Percentiles rank a stretch among this genome's conserved stretches.
Conservation (phyloP, 495 filamentous ascomycete genomes). For the Penicillium ucsense region DNA sequence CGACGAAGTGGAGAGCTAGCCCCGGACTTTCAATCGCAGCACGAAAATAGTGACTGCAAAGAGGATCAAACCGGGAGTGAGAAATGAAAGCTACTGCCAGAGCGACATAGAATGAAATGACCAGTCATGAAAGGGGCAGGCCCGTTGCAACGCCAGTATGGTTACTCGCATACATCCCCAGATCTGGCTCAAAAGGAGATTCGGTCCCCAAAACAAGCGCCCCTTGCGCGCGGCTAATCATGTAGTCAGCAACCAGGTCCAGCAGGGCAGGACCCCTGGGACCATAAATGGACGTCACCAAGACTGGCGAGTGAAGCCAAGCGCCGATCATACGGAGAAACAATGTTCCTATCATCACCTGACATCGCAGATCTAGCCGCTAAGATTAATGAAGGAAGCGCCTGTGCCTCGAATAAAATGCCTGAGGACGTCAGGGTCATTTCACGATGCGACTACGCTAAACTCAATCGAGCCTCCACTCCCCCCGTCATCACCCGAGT, state of each 20-base stretch:
- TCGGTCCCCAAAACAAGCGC: conserved; percentile 24
- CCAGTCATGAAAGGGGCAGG: conserved; percentile 8
- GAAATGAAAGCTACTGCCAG: conserved; percentile 21
- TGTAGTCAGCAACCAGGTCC: not conserved
- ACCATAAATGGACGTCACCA: not conserved
- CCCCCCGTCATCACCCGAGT: conserved; percentile 12
- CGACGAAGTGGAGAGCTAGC: conserved; percentile 17
- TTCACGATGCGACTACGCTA: not conserved
- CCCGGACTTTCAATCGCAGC: conserved; percentile 15
- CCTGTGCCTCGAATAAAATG: too few species aligned
- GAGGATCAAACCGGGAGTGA: conserved; percentile 6
- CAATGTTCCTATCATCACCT: too few species aligned
- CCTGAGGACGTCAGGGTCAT: too few species aligned
- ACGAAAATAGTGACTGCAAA: conserved; percentile 2
- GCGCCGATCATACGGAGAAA: not conserved
- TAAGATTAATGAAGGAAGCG: too few species aligned
- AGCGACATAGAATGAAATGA: conserved; percentile 14
- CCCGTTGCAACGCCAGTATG: conserved; percentile 8
- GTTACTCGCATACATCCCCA: conserved; percentile 20
- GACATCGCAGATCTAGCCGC: too few species aligned
- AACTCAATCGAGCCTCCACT: not conserved
- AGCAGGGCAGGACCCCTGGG: conserved; percentile 10
- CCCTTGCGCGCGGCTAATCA: conserved; percentile 35
- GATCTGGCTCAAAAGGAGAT: conserved; percentile 30
- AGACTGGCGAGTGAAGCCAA: conserved; percentile 8